A percentile compares a stretch with the other conserved stretches of the same genome.
phyloP scores from a whole-genome alignment of 2,329 filamentous ascomycete species.

The Arthrinium puccinioides region DNA sequence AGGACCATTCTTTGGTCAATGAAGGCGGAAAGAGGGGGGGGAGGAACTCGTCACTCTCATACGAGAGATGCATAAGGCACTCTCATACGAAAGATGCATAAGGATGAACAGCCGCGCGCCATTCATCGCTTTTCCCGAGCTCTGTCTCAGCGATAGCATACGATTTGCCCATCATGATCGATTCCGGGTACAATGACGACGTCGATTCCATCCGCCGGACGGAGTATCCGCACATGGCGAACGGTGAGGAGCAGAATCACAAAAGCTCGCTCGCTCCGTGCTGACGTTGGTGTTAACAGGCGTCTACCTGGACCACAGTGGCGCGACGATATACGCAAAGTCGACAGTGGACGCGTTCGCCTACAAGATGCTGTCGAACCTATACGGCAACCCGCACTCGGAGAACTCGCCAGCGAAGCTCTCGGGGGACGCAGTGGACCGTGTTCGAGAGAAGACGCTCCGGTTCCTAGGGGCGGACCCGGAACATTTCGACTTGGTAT shows the following conservation, averaged over 20 bases:
- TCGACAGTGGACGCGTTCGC: constrained; percentile 51
- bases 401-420: constrained; percentile 51
- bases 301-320: constrained; percentile 52
- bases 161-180: too few species aligned
- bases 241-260: constrained; percentile 20
- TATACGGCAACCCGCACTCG: constrained; percentile 66
- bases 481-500: constrained; percentile 58
- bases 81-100: too few species aligned
- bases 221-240: constrained; percentile 35
- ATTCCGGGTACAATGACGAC: constrained; percentile 20
- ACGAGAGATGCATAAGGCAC: too few species aligned
- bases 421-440: constrained; percentile 50
- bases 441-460: constrained; percentile 44
- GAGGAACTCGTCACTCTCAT: too few species aligned
- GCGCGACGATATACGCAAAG: constrained; percentile 49
- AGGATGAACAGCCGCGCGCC: too few species aligned
- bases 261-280: constrained; percentile 6
- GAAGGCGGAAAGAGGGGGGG: too few species aligned
- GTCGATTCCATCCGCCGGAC: constrained; percentile 28
- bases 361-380: constrained; percentile 42
- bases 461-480: constrained; percentile 52
- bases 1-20: too few species aligned
- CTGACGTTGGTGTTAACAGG: constrained; percentile 19
- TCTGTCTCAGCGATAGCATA: too few species aligned
- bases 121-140: too few species aligned